Base-by-base conservation (phyloP, 2,329 filamentous ascomycete genomes). In the Fusarium chlamydosporum region DNA sequence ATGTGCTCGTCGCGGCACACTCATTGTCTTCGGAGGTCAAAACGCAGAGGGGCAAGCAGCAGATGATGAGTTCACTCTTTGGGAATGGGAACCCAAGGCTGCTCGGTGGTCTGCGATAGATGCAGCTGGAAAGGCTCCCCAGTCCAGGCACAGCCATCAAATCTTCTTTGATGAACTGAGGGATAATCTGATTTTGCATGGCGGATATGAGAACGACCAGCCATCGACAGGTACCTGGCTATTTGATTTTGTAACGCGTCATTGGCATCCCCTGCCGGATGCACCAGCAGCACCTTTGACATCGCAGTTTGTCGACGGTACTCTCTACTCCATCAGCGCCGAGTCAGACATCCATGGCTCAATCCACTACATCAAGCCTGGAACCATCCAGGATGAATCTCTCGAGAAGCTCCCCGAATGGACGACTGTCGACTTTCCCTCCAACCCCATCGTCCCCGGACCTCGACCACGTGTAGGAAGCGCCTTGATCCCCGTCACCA, bases 401-500 rank as follows among this genome's bases (percentile, higher is more conserved):
- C 16, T 65, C 0, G 52, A 47, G 1, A n/a, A 12, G 2, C 34
- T 42, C 0, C 67, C 56, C 2, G 41, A 61, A 3, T 72, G 69
- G 69, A 43, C 53, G 2, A 72, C 43, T 0, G 42, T 72, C 0
- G 66, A 70, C 6, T 68, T 70, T 1, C 69, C 69, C 6, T 68
- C 69, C 0, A 70, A 61, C 5, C 66, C 69, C 1, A 31, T 70
- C 3, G 41, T 56, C 0, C 56, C 69, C 0, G 69, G 69, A 2
- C 69, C 69, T 6, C 62, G 69, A 4, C 69, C 69, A 3, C 69
- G 69, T 13, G 58, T 70, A 2, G 69, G 69, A 1, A 65, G 66
- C 4, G 69, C 62, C 4, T 23, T 72, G 2, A 35, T 67, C 3
- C 54, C 63, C 3, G 38, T 67, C 0, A 65, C 69, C 1, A 72